phyloP scores from a whole-genome alignment of 2,329 filamentous ascomycete species.

The Clonostachys byssicola region DNA sequence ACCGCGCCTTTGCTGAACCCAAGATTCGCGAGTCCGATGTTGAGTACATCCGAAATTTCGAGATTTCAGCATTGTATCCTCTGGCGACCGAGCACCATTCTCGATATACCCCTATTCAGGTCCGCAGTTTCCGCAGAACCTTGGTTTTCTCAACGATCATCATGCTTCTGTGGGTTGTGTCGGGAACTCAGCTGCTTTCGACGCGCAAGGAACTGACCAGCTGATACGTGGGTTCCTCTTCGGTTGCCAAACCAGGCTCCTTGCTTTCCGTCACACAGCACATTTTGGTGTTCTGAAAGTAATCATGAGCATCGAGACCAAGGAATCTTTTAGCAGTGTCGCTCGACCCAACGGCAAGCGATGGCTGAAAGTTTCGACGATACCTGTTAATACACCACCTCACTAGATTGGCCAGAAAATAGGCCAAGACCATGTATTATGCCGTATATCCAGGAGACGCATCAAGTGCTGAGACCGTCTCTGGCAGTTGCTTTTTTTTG shows the following conservation, averaged over 20 bases:
- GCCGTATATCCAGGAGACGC: not conserved
- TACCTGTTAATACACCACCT: no score
- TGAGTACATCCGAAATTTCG: slow-evolving; percentile 50
- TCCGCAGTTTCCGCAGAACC: slow-evolving; percentile 33
- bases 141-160: slow-evolving; percentile 36
- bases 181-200: slow-evolving; percentile 21
- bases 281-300: no score
- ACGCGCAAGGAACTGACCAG: not conserved
- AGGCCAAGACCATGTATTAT: no score
- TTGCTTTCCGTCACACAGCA: no score
- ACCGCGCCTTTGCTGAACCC: slow-evolving; percentile 58
- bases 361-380: no score
- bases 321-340: no score
- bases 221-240: no score
- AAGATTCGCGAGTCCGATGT: slow-evolving; percentile 59
- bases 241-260: no score
- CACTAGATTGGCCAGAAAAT: no score
- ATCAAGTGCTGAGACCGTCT: not conserved
- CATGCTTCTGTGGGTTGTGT: slow-evolving; percentile 35
- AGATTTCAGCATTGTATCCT: slow-evolving; percentile 26
- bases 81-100: not conserved
- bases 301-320: no score
- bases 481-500: not conserved
- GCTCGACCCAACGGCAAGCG: no score
- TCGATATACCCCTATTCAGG: slow-evolving; percentile 14